Percentiles rank a stretch among this genome's conserved stretches.
Conservation (phyloP, 192 early-diverging fungal genomes). For the Coemansia asiatica region DNA sequence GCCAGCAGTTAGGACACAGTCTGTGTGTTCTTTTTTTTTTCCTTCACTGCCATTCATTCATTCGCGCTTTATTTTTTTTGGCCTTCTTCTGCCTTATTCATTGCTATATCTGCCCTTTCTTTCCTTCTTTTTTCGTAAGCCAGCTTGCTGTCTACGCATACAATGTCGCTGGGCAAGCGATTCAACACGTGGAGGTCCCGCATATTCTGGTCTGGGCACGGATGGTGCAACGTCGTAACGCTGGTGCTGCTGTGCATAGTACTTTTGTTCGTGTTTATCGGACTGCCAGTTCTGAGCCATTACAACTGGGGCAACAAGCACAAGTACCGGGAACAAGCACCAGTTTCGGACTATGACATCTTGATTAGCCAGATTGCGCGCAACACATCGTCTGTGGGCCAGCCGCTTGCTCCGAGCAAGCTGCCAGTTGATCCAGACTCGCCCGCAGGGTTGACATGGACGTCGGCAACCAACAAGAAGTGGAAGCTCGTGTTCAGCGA, state of each 20-base stretch:
- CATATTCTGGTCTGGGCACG: slow-evolving; percentile 52
- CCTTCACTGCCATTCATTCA: background rate
- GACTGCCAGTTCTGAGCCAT: slow-evolving; percentile 50
- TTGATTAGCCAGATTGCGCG: slow-evolving; percentile 21
- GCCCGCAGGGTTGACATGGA: slow-evolving; percentile 40
- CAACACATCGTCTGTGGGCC: slow-evolving; percentile 34
- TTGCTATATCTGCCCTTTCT: background rate
- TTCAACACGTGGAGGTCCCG: slow-evolving; percentile 40
- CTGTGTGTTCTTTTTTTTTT: background rate
- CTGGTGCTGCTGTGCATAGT: slow-evolving; percentile 41
- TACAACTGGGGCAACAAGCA: slow-evolving; percentile 49
- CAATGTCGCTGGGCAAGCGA: slow-evolving; percentile 36
- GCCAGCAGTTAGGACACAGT: no score
- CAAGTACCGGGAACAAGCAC: slow-evolving; percentile 3
- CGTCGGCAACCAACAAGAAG: slow-evolving; percentile 38
- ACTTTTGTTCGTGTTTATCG: slow-evolving; percentile 55
- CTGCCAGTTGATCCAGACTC: slow-evolving; percentile 55
- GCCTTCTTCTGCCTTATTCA: background rate
- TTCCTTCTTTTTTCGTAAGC: background rate
- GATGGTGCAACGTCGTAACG: slow-evolving; percentile 56
- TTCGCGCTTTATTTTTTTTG: background rate
- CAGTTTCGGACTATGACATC: slow-evolving; percentile 47
- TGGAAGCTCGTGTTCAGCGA: slow-evolving; percentile 63
- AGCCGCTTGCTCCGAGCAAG: slow-evolving; percentile 38
- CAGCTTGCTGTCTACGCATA: background rate